These are phyloP conservation scores for Heterobasidion occidentale DNA, from an alignment of 1,284 basidiomycete genomes.

Conservation along the genomic window DNA sequence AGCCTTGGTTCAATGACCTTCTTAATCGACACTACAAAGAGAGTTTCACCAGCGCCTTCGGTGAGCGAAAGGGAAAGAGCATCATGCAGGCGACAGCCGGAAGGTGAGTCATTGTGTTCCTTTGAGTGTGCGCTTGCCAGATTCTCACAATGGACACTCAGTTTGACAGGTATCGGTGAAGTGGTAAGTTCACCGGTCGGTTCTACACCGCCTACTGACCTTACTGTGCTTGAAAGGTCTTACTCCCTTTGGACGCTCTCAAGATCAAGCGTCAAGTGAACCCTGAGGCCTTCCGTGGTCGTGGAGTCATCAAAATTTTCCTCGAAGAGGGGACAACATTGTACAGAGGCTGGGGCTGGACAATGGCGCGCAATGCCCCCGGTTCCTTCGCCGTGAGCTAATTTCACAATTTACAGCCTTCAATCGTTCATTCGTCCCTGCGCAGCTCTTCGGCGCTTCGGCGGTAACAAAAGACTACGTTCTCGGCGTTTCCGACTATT, in stretches of 20 bases:
- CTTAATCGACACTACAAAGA: slow-evolving; percentile 74
- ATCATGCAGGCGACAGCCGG: slow-evolving; percentile 95
- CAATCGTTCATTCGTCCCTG: background rate
- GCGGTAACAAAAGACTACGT: slow-evolving; percentile 93
- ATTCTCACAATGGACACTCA: slow-evolving; percentile 20
- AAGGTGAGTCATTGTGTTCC: slow-evolving; percentile 42
- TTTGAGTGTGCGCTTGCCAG: background rate
- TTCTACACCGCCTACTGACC: slow-evolving; percentile 20
- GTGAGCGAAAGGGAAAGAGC: slow-evolving; percentile 94
- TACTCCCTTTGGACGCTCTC: slow-evolving; percentile 91
- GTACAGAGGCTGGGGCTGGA: slow-evolving; percentile 99
- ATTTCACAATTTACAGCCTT: background rate
- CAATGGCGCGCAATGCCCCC: slow-evolving; percentile 95
- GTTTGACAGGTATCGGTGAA: slow-evolving; percentile 94
- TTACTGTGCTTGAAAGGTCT: slow-evolving; percentile 40
- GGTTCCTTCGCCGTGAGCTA: slow-evolving; percentile 84
- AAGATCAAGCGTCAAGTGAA: slow-evolving; percentile 99
- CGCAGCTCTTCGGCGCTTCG: slow-evolving; percentile 90
- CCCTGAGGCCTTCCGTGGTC: slow-evolving; percentile 90
- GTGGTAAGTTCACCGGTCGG: slow-evolving; percentile 49
- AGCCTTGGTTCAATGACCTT: slow-evolving; percentile 95
- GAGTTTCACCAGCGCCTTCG: slow-evolving; percentile 78
- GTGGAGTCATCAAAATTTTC: slow-evolving; percentile 86
- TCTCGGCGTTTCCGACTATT: slow-evolving; percentile 86
- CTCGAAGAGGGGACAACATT: slow-evolving; percentile 87